Base-by-base conservation (phyloP, 768 basidiomycete genomes). In the Leccinum arenicola region DNA sequence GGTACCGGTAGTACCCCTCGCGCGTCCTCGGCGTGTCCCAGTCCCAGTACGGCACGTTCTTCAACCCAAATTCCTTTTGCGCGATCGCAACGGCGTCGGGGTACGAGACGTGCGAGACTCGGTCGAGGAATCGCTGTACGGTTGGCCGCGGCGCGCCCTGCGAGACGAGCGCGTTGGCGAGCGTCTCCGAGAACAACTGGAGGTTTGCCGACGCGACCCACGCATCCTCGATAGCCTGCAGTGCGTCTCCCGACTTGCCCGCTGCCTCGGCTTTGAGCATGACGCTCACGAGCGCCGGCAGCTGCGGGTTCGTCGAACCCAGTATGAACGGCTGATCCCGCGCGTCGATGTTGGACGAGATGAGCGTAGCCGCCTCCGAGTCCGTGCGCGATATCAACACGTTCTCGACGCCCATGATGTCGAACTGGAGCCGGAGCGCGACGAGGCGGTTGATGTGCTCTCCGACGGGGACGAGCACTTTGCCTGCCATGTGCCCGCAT, bases 361-460 rank as follows among this genome's bases (percentile, higher is more conserved):
- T 91, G 68, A 99, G 84, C 2, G 97, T 98, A 1, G 97, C 96
- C 6, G 97, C 96, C 74, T 98, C 96, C 4, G 95, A 95, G 72
- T 98, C 96, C 3, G 97, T 98, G 56, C 97, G 86, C 8, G 95
- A 91, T 70, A 99, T 83, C 68, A 91, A 84, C 65, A 98, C 83
- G 75, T 97, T 98, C 68, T 92, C 89, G 50, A 97, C 94, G 56
- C 96, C 95, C 95, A 98, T 95, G 71, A 99, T 91, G 72, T 98
- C 97, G 71, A 89, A 98, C 76, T 98, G 97, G 48, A 98, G 82
- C 27, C 97, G 93, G 70, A 98, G 96, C 48, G 97, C 95, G 52
- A 98, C 87, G 57, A 99, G 88, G 54, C 97, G 92, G 75, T 97
- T 97, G 77, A 98, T 95, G 77, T 99, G 97, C 79, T 98, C 97